Conservation (phyloP, 2,329 filamentous ascomycete species). For the Pseudogymnoascus sp. region DNA sequence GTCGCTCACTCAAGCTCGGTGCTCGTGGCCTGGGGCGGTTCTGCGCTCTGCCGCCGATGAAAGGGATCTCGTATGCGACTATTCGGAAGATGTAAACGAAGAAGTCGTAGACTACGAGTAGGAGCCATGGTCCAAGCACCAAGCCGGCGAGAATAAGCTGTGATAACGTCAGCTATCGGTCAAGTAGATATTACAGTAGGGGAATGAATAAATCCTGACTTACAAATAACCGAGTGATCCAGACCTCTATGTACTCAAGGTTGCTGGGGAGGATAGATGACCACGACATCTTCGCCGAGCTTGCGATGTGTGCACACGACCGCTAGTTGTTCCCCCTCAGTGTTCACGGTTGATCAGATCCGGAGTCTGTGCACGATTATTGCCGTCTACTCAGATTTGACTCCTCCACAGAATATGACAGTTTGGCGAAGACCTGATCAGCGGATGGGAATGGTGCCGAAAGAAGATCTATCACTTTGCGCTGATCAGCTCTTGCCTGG, state of each 20-base stretch:
- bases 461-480: slow-evolving; percentile 1
- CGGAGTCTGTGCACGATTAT: background rate
- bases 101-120: slow-evolving; percentile 57
- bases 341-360: background rate
- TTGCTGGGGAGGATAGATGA: slow-evolving; percentile 57
- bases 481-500: slow-evolving; percentile 4
- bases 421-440: background rate
- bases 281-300: slow-evolving; percentile 47
- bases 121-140: slow-evolving; percentile 55
- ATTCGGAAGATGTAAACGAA: slow-evolving; percentile 54
- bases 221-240: slow-evolving; percentile 57
- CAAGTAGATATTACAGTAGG: background rate
- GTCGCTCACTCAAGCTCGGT: slow-evolving; percentile 52
- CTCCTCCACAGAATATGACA: background rate
- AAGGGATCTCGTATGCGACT: slow-evolving; percentile 50
- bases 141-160: slow-evolving; percentile 55
- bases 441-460: background rate
- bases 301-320: background rate
- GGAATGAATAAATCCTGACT: slow-evolving; percentile 24
- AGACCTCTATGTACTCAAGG: slow-evolving; percentile 51
- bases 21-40: slow-evolving; percentile 53
- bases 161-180: slow-evolving; percentile 11
- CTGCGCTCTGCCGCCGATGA: slow-evolving; percentile 53
- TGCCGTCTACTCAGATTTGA: background rate
- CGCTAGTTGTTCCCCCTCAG: background rate